Evolutionary conservation across 345 rosid genomes (phyloP).

Genomic region (Corymbia maculata): DNA sequence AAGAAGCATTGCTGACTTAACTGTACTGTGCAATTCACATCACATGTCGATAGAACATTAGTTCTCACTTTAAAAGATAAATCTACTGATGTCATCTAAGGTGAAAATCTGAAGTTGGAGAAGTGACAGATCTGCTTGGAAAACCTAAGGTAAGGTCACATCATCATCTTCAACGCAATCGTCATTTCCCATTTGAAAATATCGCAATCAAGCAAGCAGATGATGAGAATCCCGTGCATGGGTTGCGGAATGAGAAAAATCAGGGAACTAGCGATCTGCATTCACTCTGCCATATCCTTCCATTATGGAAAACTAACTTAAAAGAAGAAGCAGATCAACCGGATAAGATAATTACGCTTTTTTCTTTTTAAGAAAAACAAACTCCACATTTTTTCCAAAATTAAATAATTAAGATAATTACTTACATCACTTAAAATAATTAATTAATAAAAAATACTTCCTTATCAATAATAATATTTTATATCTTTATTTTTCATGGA

Average conservation of each 20-base stretch:
- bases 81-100: too few relatives aligned
- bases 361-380: neutral
- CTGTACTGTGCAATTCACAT: too few relatives aligned
- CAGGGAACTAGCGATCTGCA: neutral
- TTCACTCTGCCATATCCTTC: neutral
- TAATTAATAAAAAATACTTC: fast-evolving
- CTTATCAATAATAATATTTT: neutral
- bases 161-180: too few relatives aligned
- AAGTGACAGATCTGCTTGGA: too few relatives aligned
- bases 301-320: neutral
- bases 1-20: too few relatives aligned
- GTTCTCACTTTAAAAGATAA: too few relatives aligned
- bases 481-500: neutral
- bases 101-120: too few relatives aligned
- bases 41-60: too few relatives aligned
- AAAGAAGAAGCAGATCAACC: neutral
- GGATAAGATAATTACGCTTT: neutral
- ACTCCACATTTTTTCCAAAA: neutral
- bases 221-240: neutral
- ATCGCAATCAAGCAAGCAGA: neutral
- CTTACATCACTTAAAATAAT: neutral
- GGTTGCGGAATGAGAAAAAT: neutral
- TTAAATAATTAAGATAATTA: neutral
- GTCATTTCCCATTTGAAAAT: neutral
- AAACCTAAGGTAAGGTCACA: too few relatives aligned